Percentiles rank a stretch among this genome's conserved stretches.
Evolutionary conservation across 2,329 filamentous ascomycete genomes (phyloP).

Genomic region (Capronia coronata): DNA sequence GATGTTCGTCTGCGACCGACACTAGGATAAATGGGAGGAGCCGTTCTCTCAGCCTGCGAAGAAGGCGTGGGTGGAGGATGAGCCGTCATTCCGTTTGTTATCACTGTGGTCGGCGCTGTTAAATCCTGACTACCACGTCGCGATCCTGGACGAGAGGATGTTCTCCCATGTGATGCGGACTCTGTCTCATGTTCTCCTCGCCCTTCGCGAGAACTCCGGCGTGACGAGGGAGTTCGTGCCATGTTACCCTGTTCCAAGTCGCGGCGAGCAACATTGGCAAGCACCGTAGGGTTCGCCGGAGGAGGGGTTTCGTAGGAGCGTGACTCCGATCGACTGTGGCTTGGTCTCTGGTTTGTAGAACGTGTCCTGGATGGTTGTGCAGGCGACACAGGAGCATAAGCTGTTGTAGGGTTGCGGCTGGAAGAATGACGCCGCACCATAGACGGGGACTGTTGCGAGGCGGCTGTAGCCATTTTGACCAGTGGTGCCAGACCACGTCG

Average conservation of each 20-base stretch:
- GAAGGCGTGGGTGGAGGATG: constrained; percentile 42
- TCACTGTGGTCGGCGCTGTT: constrained; percentile 44
- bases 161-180: constrained; percentile 43
- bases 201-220: constrained; percentile 60
- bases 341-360: constrained; percentile 40
- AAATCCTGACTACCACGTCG: constrained; percentile 42
- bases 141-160: constrained; percentile 37
- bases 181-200: constrained; percentile 49
- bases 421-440: constrained; percentile 47
- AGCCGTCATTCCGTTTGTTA: constrained; percentile 49
- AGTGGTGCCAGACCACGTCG: not conserved
- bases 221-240: constrained; percentile 51
- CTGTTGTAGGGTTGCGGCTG: constrained; percentile 41
- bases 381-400: constrained; percentile 37
- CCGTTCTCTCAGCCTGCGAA: constrained; percentile 44
- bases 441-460: constrained; percentile 41
- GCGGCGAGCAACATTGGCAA: constrained; percentile 54
- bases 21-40: constrained; percentile 35
- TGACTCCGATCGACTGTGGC: constrained; percentile 35
- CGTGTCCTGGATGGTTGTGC: constrained; percentile 43
- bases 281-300: constrained; percentile 42
- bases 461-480: constrained; percentile 41
- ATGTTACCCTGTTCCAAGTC: constrained; percentile 69
- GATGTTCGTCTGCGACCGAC: constrained; percentile 61
- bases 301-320: constrained; percentile 40